Conservation (phyloP, 768 basidiomycete genomes). For the Suillus sp. region DNA sequence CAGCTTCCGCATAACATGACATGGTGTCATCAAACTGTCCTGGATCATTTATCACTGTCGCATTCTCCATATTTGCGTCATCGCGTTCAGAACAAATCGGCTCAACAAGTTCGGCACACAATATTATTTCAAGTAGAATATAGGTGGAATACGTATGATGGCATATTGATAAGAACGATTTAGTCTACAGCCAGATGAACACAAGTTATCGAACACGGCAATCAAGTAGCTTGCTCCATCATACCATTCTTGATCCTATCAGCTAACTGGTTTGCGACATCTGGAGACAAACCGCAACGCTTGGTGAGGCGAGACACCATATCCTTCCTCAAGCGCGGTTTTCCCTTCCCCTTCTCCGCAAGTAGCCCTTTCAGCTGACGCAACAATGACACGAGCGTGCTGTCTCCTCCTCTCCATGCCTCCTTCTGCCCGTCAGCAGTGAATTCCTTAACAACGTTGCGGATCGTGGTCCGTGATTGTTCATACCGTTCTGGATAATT, state of each 20-base stretch:
- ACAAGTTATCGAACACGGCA: neutral
- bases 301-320: conserved; percentile 28
- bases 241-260: neutral
- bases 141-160: too few relatives aligned
- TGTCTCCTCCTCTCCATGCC: conserved; percentile 28
- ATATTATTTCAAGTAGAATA: too few relatives aligned
- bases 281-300: conserved; percentile 27
- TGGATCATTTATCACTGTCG: neutral
- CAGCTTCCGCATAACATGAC: too few relatives aligned
- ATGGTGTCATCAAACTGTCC: neutral
- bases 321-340: conserved; percentile 28
- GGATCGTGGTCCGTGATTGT: conserved; percentile 32
- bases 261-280: conserved; percentile 23
- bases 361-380: conserved; percentile 20
- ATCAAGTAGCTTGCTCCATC: neutral
- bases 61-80: neutral
- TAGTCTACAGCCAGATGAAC: neutral
- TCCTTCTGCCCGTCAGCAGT: conserved; percentile 26
- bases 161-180: too few relatives aligned
- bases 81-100: neutral
- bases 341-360: conserved; percentile 16
- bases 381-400: conserved; percentile 17
- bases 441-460: conserved; percentile 22
- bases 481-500: conserved; percentile 15
- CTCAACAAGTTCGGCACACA: too few relatives aligned